Conservation (phyloP, 1,284 basidiomycete genomes). For the Porphyrellus sp. region DNA sequence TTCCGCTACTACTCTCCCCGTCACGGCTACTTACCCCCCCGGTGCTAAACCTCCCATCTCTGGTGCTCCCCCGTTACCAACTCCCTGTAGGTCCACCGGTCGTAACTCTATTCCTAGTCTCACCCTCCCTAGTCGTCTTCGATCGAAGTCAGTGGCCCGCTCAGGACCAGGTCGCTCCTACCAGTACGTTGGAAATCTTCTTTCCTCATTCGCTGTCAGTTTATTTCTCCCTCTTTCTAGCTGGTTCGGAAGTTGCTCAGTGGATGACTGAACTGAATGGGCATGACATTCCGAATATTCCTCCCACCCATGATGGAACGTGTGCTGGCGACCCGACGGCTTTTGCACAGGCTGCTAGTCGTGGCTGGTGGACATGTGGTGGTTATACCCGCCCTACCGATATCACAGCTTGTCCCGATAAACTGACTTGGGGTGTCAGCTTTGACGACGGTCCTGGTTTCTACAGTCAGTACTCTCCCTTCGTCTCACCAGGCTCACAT, state of each 20-base stretch:
- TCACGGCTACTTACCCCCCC: slow-evolving; percentile 51
- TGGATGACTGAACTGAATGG: slow-evolving; percentile 81
- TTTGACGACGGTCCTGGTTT: slow-evolving; percentile 85
- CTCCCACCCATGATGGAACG: slow-evolving; percentile 61
- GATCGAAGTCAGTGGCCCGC: slow-evolving; percentile 55
- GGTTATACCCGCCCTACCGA: slow-evolving; percentile 67
- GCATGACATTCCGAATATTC: slow-evolving; percentile 62
- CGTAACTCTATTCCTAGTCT: not conserved
- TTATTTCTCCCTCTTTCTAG: slow-evolving; percentile 32
- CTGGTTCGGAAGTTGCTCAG: slow-evolving; percentile 57
- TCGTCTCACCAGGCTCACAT: not conserved
- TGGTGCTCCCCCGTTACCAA: slow-evolving; percentile 64
- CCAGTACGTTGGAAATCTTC: slow-evolving; percentile 40
- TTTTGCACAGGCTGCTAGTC: slow-evolving; percentile 53
- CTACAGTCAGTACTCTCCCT: slow-evolving; percentile 57
- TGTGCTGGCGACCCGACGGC: slow-evolving; percentile 59
- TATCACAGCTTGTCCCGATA: slow-evolving; percentile 74
- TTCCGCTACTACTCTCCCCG: slow-evolving; percentile 47
- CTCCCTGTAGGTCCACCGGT: slow-evolving; percentile 46
- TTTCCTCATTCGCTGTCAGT: not conserved
- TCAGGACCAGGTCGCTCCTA: slow-evolving; percentile 67
- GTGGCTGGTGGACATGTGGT: slow-evolving; percentile 89
- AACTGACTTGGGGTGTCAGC: slow-evolving; percentile 78
- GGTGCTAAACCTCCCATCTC: slow-evolving; percentile 60
- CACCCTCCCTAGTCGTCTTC: slow-evolving; percentile 47